Percentiles rank a stretch among this genome's conserved stretches.
Evolutionary conservation across 331 rosid species (phyloP).

Genomic region (Cydonia oblonga): DNA sequence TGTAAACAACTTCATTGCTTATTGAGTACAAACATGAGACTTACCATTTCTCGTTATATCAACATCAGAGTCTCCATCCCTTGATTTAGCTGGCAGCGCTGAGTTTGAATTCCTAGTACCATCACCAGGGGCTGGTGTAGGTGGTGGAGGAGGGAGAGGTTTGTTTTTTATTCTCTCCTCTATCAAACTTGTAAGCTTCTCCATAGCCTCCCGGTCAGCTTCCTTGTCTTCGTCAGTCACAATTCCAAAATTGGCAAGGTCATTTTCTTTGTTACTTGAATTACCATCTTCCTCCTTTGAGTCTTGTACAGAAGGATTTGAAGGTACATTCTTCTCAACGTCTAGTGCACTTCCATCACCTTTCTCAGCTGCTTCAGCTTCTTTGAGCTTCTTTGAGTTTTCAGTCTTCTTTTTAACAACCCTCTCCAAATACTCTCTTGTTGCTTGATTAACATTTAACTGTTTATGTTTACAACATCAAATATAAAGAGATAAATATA

Average conservation of each 20-base stretch:
- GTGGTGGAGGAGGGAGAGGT: constrained; percentile 79
- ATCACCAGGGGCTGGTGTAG: constrained; percentile 44
- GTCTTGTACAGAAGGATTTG: constrained; percentile 35
- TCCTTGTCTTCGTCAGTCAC: constrained; percentile 85
- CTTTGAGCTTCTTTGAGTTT: constrained; percentile 52
- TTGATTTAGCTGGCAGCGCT: constrained; percentile 47
- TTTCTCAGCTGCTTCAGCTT: constrained; percentile 40
- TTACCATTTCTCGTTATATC: constrained; percentile 54
- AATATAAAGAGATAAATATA: not conserved
- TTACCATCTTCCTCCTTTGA: constrained; percentile 47
- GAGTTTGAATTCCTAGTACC: constrained; percentile 33
- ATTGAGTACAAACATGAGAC: constrained; percentile 4
- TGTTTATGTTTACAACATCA: constrained; percentile 12
- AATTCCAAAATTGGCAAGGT: constrained; percentile 48
- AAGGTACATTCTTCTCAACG: constrained; percentile 33
- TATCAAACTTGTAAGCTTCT: constrained; percentile 60
- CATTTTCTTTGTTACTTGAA: constrained; percentile 53
- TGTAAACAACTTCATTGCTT: not conserved
- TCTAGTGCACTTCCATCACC: constrained; percentile 35
- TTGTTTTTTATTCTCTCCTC: constrained; percentile 84
- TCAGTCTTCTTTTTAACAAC: constrained; percentile 63
- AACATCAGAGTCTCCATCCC: constrained; percentile 63
- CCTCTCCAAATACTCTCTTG: constrained; percentile 54
- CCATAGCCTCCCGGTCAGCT: constrained; percentile 55
- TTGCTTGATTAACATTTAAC: constrained; percentile 67